Base-by-base conservation (phyloP, 2,329 filamentous ascomycete species). In the Rhinocladiella similis region DNA sequence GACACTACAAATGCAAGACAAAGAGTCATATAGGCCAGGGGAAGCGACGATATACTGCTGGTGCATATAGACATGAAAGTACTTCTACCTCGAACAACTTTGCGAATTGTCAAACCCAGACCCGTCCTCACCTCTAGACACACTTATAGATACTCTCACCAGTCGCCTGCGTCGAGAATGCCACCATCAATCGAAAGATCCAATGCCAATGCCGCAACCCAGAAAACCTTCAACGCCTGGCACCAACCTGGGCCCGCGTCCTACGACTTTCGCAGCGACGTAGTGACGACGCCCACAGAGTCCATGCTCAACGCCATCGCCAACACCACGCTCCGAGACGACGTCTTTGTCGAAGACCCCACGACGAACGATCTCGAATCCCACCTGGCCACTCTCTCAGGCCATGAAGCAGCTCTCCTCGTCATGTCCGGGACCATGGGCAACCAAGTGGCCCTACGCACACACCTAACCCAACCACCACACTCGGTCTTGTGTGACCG, bases 351-450 rank as follows among this genome's bases (percentile, higher is more conserved):
- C 61, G 91, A 95, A 73, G 91, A 96, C 67, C 78, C 83, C 1
- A 91, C 88, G 0, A 97, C 93, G 1, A 85, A 82, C 49, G 80
- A 83, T 20, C 83, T 97, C 39, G 89, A 97, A 71, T 74, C 80
- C 45, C 86, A 89, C 70, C 80, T 95, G 43, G 90, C 91, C 16
- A 69, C 80, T 29, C 80, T 95, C 3, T 83, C 90, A 1, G 84
- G 84, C 64, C 91, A 95, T 65, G 87, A 91, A 66, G 85, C 84
- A 6, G 88, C 83, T 0, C 78, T 97, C 3, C 86, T 96, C 52
- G 90, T 96, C 53, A 80, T 95, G 57, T 94, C 90, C 0, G 93
- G 93, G 3, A 96, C 92, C 3, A 96, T 96, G 91, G 91, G 91
- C 39, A 97, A 97, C 74, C 91, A 96, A 71, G 78, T 97, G 16